Conservation (phyloP, 208 protist species). For the Zelonia costaricensis region DNA sequence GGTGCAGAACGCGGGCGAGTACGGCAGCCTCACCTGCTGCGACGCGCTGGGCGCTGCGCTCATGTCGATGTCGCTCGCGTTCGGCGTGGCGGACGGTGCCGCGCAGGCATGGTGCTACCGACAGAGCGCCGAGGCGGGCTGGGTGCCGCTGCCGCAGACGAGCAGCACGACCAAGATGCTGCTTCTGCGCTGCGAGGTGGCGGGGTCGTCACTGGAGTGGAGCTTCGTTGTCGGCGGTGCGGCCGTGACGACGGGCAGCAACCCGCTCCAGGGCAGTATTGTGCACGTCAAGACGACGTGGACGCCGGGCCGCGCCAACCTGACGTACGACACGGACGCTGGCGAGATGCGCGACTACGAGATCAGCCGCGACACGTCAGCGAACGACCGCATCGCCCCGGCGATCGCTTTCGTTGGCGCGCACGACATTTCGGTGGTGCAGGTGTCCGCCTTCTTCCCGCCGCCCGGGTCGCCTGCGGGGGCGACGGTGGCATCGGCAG, state of each 20-base stretch:
- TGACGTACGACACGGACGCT: conserved; percentile 43
- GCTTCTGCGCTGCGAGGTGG: conserved; percentile 21
- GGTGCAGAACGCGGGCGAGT: conserved; percentile 38
- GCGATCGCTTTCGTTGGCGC: conserved; percentile 45
- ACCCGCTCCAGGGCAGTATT: conserved; percentile 39
- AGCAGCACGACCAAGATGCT: conserved; percentile 19
- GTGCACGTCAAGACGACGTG: conserved; percentile 45
- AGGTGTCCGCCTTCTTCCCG: conserved; percentile 36
- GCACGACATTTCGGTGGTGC: conserved; percentile 44
- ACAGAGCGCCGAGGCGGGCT: conserved; percentile 31
- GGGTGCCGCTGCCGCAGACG: conserved; percentile 29
- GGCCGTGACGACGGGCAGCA: conserved; percentile 16
- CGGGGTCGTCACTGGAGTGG: conserved; percentile 35
- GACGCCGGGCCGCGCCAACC: conserved; percentile 40
- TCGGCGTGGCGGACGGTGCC: conserved; percentile 36
- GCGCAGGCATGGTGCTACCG: conserved; percentile 46
- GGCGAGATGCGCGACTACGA: conserved; percentile 57
- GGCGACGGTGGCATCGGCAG: not conserved
- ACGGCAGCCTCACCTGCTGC: conserved; percentile 43
- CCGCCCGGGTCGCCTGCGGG: conserved; percentile 2
- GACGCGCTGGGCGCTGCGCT: conserved; percentile 47
- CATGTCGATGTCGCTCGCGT: conserved; percentile 45
- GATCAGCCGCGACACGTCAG: conserved; percentile 33
- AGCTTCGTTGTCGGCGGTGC: conserved; percentile 18
- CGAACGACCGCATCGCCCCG: conserved; percentile 31